phyloP scores from a whole-genome alignment of 306 rosid species.

The Sicyos baderoa region DNA sequence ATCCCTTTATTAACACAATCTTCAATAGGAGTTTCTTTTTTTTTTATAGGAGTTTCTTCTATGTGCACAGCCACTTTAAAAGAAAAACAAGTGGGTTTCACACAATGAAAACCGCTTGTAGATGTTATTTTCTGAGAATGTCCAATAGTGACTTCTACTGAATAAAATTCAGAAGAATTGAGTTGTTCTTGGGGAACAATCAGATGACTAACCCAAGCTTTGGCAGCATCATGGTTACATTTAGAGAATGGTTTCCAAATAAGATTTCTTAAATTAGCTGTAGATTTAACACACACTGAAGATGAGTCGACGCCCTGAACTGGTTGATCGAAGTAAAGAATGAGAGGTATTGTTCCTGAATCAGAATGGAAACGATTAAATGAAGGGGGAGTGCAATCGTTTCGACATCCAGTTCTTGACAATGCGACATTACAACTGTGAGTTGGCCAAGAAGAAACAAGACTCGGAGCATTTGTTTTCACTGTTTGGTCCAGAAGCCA shows the following conservation, averaged over 20 bases:
- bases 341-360: slow-evolving; percentile 44
- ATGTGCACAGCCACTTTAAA: slow-evolving; percentile 41
- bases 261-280: slow-evolving; percentile 35
- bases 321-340: slow-evolving; percentile 63
- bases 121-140: slow-evolving; percentile 56
- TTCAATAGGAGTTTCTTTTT: slow-evolving; percentile 28
- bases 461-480: slow-evolving; percentile 54
- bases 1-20: slow-evolving; percentile 28
- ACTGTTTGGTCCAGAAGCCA: slow-evolving; percentile 92
- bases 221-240: slow-evolving; percentile 39
- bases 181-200: slow-evolving; percentile 36
- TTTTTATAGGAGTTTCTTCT: slow-evolving; percentile 28
- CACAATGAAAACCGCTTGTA: slow-evolving; percentile 40
- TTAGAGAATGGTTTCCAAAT: slow-evolving; percentile 64
- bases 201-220: slow-evolving; percentile 62
- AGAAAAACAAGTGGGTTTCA: slow-evolving; percentile 37
- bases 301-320: slow-evolving; percentile 71
- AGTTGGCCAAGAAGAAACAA: slow-evolving; percentile 82
- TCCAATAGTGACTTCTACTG: slow-evolving; percentile 48
- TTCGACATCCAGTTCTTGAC: slow-evolving; percentile 25
- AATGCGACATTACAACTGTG: slow-evolving; percentile 39
- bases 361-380: slow-evolving; percentile 33
- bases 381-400: slow-evolving; percentile 33
- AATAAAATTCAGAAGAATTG: slow-evolving; percentile 35
- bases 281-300: slow-evolving; percentile 55